These are phyloP conservation scores for Blumeria hordei DNA, from an alignment of 2,329 filamentous ascomycete genomes.

Conservation along the genomic window DNA sequence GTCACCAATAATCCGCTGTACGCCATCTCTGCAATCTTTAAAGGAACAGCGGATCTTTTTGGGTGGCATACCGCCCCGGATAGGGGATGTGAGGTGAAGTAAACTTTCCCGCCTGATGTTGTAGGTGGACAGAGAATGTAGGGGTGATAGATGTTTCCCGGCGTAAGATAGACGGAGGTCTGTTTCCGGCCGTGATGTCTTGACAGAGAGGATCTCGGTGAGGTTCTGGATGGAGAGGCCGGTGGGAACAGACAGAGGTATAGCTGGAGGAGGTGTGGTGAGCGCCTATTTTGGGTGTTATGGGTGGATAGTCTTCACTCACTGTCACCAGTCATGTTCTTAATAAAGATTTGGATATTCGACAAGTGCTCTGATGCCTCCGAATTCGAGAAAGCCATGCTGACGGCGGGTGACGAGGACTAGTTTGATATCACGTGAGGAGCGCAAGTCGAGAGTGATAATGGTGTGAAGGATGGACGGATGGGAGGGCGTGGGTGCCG, in stretches of 20 bases:
- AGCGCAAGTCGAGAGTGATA: too few species aligned
- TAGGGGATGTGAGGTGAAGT: constrained; percentile 28
- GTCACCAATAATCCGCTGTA: constrained; percentile 86
- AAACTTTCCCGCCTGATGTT: constrained; percentile 24
- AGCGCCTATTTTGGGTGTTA: neutral
- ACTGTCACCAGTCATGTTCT: constrained; percentile 32
- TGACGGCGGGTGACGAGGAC: too few species aligned
- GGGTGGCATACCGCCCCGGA: constrained; percentile 34
- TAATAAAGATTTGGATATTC: constrained; percentile 36
- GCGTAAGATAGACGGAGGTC: constrained; percentile 31
- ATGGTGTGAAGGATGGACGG: too few species aligned
- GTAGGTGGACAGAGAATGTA: constrained; percentile 21
- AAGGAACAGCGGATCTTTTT: constrained; percentile 70
- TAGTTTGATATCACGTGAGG: too few species aligned
- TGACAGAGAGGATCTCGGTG: constrained; percentile 29
- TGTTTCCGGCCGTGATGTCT: constrained; percentile 25
- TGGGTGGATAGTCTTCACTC: constrained; percentile 13
- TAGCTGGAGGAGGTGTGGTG: constrained; percentile 18
- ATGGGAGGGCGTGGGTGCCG: too few species aligned
- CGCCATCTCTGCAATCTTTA: constrained; percentile 69
- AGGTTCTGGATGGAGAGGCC: constrained; percentile 29
- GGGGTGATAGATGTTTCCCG: constrained; percentile 26
- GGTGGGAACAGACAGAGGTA: constrained; percentile 28
- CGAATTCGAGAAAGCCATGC: too few species aligned
- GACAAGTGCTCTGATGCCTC: constrained; percentile 20